phyloP scores from a whole-genome alignment of 2,329 filamentous ascomycete genomes.

The Fusarium poae region DNA sequence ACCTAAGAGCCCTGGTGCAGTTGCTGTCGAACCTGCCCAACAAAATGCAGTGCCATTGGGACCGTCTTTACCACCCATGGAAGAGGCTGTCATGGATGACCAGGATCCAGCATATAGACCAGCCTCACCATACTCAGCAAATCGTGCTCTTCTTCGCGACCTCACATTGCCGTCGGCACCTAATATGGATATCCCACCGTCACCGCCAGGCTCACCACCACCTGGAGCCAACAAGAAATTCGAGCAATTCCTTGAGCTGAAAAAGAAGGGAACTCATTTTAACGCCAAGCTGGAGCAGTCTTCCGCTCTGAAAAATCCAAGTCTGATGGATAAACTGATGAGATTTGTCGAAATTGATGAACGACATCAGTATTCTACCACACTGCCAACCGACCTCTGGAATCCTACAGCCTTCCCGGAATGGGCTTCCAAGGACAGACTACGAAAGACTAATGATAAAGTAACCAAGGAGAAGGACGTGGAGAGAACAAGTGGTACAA shows the following conservation, averaged over 20 bases:
- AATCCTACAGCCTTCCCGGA: constrained; percentile 68
- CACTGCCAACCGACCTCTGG: constrained; percentile 68
- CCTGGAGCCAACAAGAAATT: constrained; percentile 73
- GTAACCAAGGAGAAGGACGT: constrained; percentile 61
- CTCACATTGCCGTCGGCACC: constrained; percentile 80
- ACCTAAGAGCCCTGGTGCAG: constrained; percentile 19
- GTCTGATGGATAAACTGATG: constrained; percentile 78
- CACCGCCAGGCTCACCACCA: constrained; percentile 73
- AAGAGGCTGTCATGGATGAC: constrained; percentile 41
- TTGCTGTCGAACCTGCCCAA: constrained; percentile 49
- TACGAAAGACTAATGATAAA: constrained; percentile 64
- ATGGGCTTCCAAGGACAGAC: constrained; percentile 64
- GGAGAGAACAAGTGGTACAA: constrained; percentile 57
- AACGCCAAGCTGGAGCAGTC: constrained; percentile 79
- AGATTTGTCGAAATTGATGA: constrained; percentile 69
- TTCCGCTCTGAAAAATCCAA: constrained; percentile 77
- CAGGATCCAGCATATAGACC: constrained; percentile 50
- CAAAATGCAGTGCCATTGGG: constrained; percentile 54
- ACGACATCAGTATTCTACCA: constrained; percentile 74
- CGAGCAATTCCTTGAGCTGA: constrained; percentile 80
- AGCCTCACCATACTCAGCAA: constrained; percentile 76
- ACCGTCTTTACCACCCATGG: constrained; percentile 55
- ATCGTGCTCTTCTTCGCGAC: constrained; percentile 74
- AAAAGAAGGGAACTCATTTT: constrained; percentile 82
- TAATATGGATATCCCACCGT: constrained; percentile 80